Conservation (phyloP, 305 asterid genomes). For the Solanum hybrid region DNA sequence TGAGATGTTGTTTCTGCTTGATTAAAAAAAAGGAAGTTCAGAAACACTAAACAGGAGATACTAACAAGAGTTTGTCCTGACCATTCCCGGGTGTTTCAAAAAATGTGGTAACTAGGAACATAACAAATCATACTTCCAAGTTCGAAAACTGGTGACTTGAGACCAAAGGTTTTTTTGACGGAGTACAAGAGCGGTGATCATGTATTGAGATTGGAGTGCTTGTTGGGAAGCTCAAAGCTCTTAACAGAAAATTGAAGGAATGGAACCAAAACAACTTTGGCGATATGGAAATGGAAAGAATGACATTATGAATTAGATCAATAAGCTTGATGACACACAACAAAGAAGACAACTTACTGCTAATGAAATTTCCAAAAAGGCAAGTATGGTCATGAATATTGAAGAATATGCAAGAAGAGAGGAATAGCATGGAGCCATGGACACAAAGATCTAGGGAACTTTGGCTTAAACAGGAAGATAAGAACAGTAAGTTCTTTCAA, state of each 20-base stretch:
- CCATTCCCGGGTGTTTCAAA: not conserved
- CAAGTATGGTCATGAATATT: not conserved
- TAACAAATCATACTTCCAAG: not conserved
- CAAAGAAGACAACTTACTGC: not conserved
- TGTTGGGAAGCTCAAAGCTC: not conserved
- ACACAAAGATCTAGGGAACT: not conserved
- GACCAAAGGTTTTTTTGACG: not conserved
- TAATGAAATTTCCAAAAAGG: not conserved
- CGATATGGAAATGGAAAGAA: not conserved
- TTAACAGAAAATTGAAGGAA: not conserved
- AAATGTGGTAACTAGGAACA: not conserved
- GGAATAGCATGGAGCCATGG: not conserved
- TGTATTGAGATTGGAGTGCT: not conserved
- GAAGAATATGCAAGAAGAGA: not conserved
- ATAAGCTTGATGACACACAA: not conserved
- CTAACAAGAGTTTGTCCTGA: not conserved
- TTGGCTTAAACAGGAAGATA: not conserved
- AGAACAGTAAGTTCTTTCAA: not conserved
- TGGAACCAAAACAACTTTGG: not conserved
- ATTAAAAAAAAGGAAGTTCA: not conserved
- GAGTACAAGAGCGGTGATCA: not conserved
- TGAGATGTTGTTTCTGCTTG: not conserved
- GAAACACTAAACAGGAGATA: not conserved
- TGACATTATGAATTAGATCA: not conserved
- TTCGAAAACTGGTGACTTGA: not conserved